phyloP scores from a whole-genome alignment of 2,329 filamentous ascomycete species.

The Alternaria brassicicola region DNA sequence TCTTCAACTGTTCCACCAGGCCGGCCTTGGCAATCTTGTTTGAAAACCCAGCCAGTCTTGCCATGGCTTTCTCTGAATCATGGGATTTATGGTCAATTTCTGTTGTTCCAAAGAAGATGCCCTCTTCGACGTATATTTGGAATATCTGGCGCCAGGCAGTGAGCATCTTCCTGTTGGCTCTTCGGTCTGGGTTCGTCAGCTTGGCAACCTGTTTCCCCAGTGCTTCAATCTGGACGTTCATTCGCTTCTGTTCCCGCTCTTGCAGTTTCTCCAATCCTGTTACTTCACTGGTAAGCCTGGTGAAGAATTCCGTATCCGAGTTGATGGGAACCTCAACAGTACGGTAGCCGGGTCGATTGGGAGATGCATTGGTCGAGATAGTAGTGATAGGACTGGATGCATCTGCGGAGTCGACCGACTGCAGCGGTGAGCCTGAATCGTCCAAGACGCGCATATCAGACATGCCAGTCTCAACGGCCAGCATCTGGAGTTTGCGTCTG shows the following conservation, averaged over 20 bases:
- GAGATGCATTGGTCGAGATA: background rate
- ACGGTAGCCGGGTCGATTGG: slow-evolving; percentile 40
- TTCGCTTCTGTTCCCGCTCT: slow-evolving; percentile 65
- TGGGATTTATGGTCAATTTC: slow-evolving; percentile 73
- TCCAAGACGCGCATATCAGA: slow-evolving; percentile 47
- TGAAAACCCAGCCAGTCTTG: slow-evolving; percentile 74
- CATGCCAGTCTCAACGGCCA: slow-evolving; percentile 59
- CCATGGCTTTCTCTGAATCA: slow-evolving; percentile 67
- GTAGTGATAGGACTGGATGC: background rate
- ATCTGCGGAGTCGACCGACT: slow-evolving; percentile 3
- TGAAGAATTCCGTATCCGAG: slow-evolving; percentile 81
- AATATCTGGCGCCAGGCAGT: slow-evolving; percentile 82
- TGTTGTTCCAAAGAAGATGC: slow-evolving; percentile 80
- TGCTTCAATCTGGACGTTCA: slow-evolving; percentile 67
- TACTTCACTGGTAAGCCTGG: slow-evolving; percentile 74
- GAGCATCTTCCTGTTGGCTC: slow-evolving; percentile 67
- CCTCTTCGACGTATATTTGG: slow-evolving; percentile 77
- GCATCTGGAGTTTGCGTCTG: slow-evolving; percentile 65
- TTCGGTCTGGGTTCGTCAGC: slow-evolving; percentile 68
- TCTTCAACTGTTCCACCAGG: slow-evolving; percentile 66
- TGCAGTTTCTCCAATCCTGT: slow-evolving; percentile 72
- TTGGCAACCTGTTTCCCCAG: slow-evolving; percentile 69
- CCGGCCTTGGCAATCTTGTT: slow-evolving; percentile 66
- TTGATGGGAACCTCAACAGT: slow-evolving; percentile 76
- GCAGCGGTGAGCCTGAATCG: slow-evolving; percentile 26